These are phyloP conservation scores for Iris macrosiphon DNA, from an alignment of 106 monocot species.

Conservation along the genomic window DNA sequence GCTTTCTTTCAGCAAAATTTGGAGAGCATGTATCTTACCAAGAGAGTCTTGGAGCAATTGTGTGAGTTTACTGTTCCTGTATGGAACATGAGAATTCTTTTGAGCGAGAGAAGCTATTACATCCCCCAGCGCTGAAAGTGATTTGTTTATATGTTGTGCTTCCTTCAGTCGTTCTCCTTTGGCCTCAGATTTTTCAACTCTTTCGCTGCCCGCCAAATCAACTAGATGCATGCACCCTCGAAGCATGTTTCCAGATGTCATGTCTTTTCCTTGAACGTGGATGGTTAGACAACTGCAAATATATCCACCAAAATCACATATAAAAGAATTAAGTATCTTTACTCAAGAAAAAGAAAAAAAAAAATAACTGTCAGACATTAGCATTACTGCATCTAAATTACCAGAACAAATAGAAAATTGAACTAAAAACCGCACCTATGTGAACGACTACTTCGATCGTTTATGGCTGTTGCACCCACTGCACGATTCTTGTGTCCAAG, in stretches of 20 bases:
- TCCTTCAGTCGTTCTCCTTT: constrained; percentile 87
- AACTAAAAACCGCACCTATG: constrained; percentile 53
- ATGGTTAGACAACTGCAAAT: constrained; percentile 82
- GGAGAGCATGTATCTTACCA: constrained; percentile 31
- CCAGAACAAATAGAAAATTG: background rate
- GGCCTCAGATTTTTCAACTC: constrained; percentile 93
- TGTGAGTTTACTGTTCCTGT: constrained; percentile 96
- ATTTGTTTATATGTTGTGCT: constrained; percentile 96
- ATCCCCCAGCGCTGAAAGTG: constrained; percentile 93
- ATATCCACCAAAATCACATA: constrained; percentile 5
- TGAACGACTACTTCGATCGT: constrained; percentile 98
- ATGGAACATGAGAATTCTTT: constrained; percentile 91
- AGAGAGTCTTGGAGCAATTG: constrained; percentile 96
- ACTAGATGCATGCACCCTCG: constrained; percentile 94
- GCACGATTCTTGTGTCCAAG: constrained; percentile 80
- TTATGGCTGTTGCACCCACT: constrained; percentile 78
- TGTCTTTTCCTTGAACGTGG: constrained; percentile 86
- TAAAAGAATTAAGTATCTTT: background rate
- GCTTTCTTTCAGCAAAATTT: background rate
- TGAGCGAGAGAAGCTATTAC: constrained; percentile 87
- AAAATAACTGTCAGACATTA: background rate
- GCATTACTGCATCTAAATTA: no score
- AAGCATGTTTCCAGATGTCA: constrained; percentile 47
- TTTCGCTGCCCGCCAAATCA: constrained; percentile 95
- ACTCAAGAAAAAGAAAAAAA: background rate